Evolutionary conservation across 148 eudicot genomes (phyloP).

Genomic region (Simmondsia chinensis): DNA sequence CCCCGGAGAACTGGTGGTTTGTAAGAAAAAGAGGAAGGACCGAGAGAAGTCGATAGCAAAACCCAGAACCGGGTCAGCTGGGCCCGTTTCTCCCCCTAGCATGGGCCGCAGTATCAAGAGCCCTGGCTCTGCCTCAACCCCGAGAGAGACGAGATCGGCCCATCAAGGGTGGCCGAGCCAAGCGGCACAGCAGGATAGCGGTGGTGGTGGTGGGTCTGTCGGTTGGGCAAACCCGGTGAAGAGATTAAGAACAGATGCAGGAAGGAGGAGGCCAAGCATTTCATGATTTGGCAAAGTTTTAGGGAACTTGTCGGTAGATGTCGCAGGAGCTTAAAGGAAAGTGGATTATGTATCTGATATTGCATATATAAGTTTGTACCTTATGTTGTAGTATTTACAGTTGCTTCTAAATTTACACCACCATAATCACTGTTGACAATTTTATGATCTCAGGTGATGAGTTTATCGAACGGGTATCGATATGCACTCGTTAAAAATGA

Average conservation of each 20-base stretch:
- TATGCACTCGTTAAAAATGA: no score
- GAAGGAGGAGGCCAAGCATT: constrained; percentile 76
- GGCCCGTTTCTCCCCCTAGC: constrained; percentile 77
- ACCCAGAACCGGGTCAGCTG: constrained; percentile 44
- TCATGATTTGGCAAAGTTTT: no score
- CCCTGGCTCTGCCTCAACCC: constrained; percentile 37
- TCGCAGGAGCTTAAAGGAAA: no score
- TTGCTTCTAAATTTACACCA: no score
- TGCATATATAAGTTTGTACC: no score
- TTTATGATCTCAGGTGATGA: no score
- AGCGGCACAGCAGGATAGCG: constrained; percentile 34
- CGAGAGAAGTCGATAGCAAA: constrained; percentile 51
- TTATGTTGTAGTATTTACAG: no score
- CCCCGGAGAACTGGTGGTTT: constrained; percentile 89
- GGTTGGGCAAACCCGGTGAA: constrained; percentile 98
- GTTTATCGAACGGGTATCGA: no score
- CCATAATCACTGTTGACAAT: no score
- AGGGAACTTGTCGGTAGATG: no score
- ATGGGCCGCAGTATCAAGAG: constrained; percentile 49
- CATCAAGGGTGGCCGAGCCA: constrained; percentile 46
- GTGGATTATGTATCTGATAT: no score
- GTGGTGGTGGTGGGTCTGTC: constrained; percentile 30
- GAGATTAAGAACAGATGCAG: constrained; percentile 75
- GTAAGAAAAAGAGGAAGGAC: constrained; percentile 92
- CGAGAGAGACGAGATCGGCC: constrained; percentile 25